Percentiles rank a stretch among this genome's conserved stretches.
phyloP scores from a whole-genome alignment of 352 stramenopile genomes.

The Globisporangium solare region DNA sequence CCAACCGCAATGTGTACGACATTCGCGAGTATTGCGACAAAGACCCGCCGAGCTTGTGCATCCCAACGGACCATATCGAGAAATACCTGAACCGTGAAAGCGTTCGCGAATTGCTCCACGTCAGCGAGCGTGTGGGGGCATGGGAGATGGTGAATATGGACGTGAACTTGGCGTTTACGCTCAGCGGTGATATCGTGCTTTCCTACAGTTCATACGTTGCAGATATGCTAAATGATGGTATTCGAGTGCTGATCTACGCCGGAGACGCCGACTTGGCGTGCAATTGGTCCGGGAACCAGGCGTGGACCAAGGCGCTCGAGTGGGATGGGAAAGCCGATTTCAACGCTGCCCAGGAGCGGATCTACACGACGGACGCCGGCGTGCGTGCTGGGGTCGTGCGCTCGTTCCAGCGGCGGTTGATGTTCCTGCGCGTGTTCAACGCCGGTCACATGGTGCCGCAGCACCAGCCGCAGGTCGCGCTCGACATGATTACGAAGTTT shows the following conservation, averaged over 20 bases:
- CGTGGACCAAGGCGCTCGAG: constrained; percentile 61
- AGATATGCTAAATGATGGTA: constrained; percentile 52
- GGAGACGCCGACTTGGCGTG: constrained; percentile 93
- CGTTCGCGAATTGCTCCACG: background rate
- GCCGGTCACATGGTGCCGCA: constrained; percentile 42
- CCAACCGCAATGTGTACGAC: constrained; percentile 52
- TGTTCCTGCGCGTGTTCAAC: constrained; percentile 29
- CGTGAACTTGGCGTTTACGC: constrained; percentile 18
- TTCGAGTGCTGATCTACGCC: constrained; percentile 88
- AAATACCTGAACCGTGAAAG: background rate
- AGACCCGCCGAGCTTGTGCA: too few relatives aligned
- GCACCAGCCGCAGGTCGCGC: constrained; percentile 18
- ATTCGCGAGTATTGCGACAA: constrained; percentile 25
- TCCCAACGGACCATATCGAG: too few relatives aligned
- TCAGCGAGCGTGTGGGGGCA: background rate
- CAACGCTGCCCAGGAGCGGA: constrained; percentile 6
- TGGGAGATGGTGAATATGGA: constrained; percentile 6
- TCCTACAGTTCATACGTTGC: constrained; percentile 84
- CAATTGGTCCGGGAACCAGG: constrained; percentile 92
- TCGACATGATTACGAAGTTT: background rate
- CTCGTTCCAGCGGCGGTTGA: constrained; percentile 7
- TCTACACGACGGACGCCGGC: background rate
- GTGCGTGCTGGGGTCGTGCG: background rate
- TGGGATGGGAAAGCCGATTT: constrained; percentile 11
- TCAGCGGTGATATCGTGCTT: constrained; percentile 66